Base-by-base conservation (phyloP, 2,329 filamentous ascomycete genomes). In the Talaromyces pinophilus region DNA sequence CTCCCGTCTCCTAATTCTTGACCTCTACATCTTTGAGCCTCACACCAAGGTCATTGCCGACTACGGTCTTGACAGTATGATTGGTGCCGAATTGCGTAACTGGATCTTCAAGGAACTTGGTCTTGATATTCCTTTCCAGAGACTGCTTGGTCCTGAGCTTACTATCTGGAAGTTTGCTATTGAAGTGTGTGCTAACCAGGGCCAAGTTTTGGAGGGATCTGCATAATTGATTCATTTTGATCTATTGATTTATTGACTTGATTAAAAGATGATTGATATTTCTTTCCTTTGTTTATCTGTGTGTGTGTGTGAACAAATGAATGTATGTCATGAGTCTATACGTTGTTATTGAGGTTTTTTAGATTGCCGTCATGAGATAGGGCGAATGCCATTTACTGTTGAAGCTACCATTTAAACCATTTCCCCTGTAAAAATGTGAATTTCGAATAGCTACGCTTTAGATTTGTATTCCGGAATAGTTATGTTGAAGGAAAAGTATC, bases 21-120 rank as follows among this genome's bases (percentile, higher is more conserved):
- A 40, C 22, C n/a, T 54, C 6, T 33, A 40, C n/a, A n/a, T 30
- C n/a, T 60, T 65, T 55, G 63, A 61, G 15, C 19, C 28, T 10
- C 44, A 40, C 30, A 46, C n/a, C 2, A 65, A 54, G 35, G 48
- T 57, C 10, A 52, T 65, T 1, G 63, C 68, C 1, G 55, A 59
- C 2, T 71, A 68, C 19, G 73, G 71, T 10, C 48, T 74, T 63
- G 72, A 74, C 59, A 70, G 68, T 46, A 73, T 74, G 72, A 65
- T 74, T 33, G 72, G 69, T 10, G 68, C 71, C 2, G 72, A 74
- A 65, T 69, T 74, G 17, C 65, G 73, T 3, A 69, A 59, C 6
- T 73, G 67, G 65, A 59, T 74, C 10, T 72, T 69, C 48, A 54
- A 67, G 25, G 38, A 35, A 2, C 69, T 72, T 15, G 57, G 63